phyloP scores from a whole-genome alignment of 2,329 filamentous ascomycete genomes.

The Coniochaeta prunicola region DNA sequence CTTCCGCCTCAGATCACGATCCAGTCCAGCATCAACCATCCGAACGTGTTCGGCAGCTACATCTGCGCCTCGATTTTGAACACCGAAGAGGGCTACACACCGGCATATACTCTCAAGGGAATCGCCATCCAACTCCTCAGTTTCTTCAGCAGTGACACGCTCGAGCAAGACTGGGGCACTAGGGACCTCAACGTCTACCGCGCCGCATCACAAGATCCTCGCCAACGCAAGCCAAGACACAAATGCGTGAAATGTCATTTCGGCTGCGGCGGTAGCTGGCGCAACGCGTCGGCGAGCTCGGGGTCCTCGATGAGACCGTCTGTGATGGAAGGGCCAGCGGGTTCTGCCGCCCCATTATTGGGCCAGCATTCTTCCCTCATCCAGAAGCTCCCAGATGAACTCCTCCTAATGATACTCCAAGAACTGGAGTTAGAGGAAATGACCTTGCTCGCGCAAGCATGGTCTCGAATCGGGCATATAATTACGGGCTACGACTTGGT shows the following conservation, averaged over 20 bases:
- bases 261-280: background rate
- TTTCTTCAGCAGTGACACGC: slow-evolving; percentile 38
- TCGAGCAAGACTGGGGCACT: slow-evolving; percentile 31
- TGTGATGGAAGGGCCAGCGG: too few relatives aligned
- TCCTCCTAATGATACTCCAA: slow-evolving; percentile 27
- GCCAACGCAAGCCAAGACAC: background rate
- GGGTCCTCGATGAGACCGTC: too few relatives aligned
- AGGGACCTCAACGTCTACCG: slow-evolving; percentile 12
- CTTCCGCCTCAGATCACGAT: slow-evolving; percentile 30
- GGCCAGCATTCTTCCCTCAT: slow-evolving; percentile 10
- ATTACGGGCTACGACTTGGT: slow-evolving; percentile 27
- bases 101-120: slow-evolving; percentile 41
- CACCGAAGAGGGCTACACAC: slow-evolving; percentile 33
- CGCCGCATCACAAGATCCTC: background rate
- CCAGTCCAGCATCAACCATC: slow-evolving; percentile 31
- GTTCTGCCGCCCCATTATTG: background rate
- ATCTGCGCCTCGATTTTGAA: slow-evolving; percentile 42
- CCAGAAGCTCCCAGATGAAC: slow-evolving; percentile 29
- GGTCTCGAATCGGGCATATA: slow-evolving; percentile 24
- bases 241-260: background rate
- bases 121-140: slow-evolving; percentile 44
- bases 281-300: background rate
- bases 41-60: slow-evolving; percentile 34
- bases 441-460: slow-evolving; percentile 26
- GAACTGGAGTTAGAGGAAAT: slow-evolving; percentile 28